Percentiles rank a stretch among this genome's conserved stretches.
These are phyloP conservation scores for Hysterangium stoloniferum DNA, from an alignment of 768 basidiomycete genomes.

Conservation along the genomic window DNA sequence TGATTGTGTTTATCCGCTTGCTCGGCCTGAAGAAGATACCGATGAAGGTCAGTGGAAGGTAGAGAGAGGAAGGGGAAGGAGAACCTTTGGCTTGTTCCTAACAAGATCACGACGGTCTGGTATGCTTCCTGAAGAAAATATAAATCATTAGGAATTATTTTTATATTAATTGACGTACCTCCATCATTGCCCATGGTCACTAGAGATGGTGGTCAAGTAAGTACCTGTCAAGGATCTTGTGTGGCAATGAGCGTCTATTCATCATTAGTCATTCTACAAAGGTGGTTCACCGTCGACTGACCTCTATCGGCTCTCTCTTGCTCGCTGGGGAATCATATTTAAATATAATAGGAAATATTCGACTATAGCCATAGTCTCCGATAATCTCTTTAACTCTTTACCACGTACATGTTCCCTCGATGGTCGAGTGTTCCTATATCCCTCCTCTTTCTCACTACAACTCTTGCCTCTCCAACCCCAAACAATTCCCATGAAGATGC, in stretches of 20 bases:
- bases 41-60: slow-evolving; percentile 4
- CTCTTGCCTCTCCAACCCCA: not conserved
- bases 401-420: not conserved
- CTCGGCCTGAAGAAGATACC: slow-evolving; percentile 44
- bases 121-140: slow-evolving; percentile 49
- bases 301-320: too few relatives aligned
- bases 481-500: not conserved
- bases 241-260: too few relatives aligned
- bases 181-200: slow-evolving; percentile 76
- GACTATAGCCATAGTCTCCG: too few relatives aligned
- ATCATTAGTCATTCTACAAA: too few relatives aligned
- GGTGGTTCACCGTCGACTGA: too few relatives aligned
- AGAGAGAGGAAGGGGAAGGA: slow-evolving; percentile 5
- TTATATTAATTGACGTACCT: slow-evolving; percentile 13
- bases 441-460: not conserved
- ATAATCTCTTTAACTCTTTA: not conserved
- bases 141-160: too few relatives aligned
- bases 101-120: slow-evolving; percentile 79
- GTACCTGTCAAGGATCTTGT: too few relatives aligned
- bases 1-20: slow-evolving; percentile 90
- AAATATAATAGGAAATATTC: too few relatives aligned
- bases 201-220: not conserved
- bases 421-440: not conserved
- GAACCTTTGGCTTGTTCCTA: slow-evolving; percentile 60
- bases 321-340: too few relatives aligned